Conservation (phyloP, 345 rosid species). For the Lenwebbia sp. region DNA sequence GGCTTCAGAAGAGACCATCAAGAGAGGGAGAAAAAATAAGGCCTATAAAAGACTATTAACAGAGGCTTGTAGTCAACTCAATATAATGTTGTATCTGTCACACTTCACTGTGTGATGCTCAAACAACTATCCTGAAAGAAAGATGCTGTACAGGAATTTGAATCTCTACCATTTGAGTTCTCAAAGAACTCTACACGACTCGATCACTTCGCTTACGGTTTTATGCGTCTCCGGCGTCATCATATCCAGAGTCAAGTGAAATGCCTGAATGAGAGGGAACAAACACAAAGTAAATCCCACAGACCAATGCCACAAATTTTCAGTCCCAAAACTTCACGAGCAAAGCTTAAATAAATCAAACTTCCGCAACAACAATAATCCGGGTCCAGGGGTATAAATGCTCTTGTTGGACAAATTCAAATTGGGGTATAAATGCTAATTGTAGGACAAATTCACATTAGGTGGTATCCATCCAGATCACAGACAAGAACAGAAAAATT, state of each 20-base stretch:
- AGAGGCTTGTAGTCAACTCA: neutral
- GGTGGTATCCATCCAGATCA: neutral
- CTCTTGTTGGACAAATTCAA: neutral
- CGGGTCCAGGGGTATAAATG: neutral
- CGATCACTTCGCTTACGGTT: slow-evolving; percentile 86
- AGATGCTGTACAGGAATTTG: slow-evolving; percentile 3
- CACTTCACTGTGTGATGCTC: neutral
- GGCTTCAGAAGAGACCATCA: neutral
- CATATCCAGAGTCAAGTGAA: slow-evolving; percentile 85
- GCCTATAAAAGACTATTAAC: neutral
- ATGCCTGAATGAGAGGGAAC: slow-evolving; percentile 37
- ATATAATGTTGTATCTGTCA: neutral
- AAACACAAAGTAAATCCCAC: neutral
- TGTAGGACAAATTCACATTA: neutral
- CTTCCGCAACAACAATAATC: neutral
- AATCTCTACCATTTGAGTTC: neutral
- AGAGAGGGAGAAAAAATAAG: neutral
- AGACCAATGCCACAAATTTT: neutral
- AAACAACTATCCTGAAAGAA: neutral
- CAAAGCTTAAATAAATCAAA: neutral
- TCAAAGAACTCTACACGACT: slow-evolving; percentile 64
- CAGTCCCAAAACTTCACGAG: neutral
- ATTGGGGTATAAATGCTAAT: neutral
- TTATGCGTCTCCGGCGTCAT: slow-evolving; percentile 89
- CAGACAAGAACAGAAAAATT: neutral